Percentiles rank a stretch among this genome's conserved stretches.
These are phyloP conservation scores for Juglanconis sp. DNA, from an alignment of 2,329 filamentous ascomycete genomes.

Conservation along the genomic window DNA sequence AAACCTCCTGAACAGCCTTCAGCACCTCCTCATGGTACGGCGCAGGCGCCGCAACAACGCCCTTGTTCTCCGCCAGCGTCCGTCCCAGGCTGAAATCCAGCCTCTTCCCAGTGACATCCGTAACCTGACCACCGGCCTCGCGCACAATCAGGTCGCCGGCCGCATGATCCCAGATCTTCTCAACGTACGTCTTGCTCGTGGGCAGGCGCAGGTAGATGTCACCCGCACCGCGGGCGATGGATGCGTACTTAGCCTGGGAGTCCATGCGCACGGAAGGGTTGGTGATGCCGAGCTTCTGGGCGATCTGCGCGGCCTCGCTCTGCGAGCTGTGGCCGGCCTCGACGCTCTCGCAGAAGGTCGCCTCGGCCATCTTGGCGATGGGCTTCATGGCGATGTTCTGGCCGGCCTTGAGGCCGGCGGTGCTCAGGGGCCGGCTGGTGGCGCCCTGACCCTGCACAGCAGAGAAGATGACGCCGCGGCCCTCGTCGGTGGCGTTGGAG, in stretches of 20 bases:
- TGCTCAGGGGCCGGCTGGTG: conserved; percentile 68
- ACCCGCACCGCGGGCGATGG: conserved; percentile 87
- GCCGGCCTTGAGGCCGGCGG: conserved; percentile 49
- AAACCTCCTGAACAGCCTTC: conserved; percentile 75
- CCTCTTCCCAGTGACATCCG: conserved; percentile 79
- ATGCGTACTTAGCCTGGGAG: conserved; percentile 96
- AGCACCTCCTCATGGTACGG: conserved; percentile 75
- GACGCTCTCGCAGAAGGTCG: conserved; percentile 95
- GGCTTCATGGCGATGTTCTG: conserved; percentile 76
- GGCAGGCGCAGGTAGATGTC: conserved; percentile 93
- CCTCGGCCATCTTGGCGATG: conserved; percentile 69
- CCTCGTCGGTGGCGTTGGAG: conserved; percentile 68
- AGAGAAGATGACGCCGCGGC: conserved; percentile 83
- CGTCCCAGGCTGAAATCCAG: conserved; percentile 85
- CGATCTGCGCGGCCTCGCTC: conserved; percentile 81
- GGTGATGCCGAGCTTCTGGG: conserved; percentile 80
- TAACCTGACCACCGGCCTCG: conserved; percentile 89
- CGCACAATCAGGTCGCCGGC: conserved; percentile 91
- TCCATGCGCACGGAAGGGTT: conserved; percentile 92
- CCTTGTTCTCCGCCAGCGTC: conserved; percentile 86
- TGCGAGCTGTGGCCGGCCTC: conserved; percentile 91
- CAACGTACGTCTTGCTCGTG: conserved; percentile 76
- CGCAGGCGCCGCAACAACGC: conserved; percentile 82
- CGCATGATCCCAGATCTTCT: conserved; percentile 99
- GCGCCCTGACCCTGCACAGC: conserved; percentile 78